Percentiles rank a stretch among this genome's conserved stretches.
phyloP scores from a whole-genome alignment of 2,329 filamentous ascomycete genomes.

The Alternaria arbusti region DNA sequence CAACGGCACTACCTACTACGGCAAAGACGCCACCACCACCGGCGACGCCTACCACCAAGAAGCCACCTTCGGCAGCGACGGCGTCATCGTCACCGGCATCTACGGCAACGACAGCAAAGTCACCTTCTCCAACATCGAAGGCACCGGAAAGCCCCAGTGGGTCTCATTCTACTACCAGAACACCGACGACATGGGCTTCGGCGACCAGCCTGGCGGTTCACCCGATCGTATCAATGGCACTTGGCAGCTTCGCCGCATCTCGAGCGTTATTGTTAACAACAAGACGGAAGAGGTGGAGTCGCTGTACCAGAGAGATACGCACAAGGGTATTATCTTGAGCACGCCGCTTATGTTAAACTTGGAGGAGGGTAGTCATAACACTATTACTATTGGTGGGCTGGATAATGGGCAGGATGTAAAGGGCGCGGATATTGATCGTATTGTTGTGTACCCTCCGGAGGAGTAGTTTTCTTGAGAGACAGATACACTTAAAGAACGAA shows the following conservation, averaged over 20 bases:
- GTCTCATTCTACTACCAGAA: slow-evolving; percentile 66
- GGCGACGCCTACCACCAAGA: slow-evolving; percentile 63
- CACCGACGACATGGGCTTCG: slow-evolving; percentile 67
- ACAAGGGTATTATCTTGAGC: slow-evolving; percentile 66
- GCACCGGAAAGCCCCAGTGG: slow-evolving; percentile 61
- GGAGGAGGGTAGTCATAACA: slow-evolving; percentile 63
- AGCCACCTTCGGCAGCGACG: slow-evolving; percentile 59
- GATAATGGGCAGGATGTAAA: slow-evolving; percentile 63
- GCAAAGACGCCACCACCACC: slow-evolving; percentile 53
- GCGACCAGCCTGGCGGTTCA: slow-evolving; percentile 59
- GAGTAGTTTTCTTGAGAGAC: slow-evolving; percentile 9
- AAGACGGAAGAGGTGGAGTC: slow-evolving; percentile 57
- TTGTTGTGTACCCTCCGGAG: slow-evolving; percentile 67
- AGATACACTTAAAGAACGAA: no score
- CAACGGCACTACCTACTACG: slow-evolving; percentile 57
- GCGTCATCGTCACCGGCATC: slow-evolving; percentile 59
- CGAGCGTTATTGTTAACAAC: slow-evolving; percentile 65
- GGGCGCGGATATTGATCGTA: slow-evolving; percentile 64
- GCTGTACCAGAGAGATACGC: slow-evolving; percentile 61
- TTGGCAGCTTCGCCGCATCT: slow-evolving; percentile 66
- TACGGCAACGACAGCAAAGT: slow-evolving; percentile 63
- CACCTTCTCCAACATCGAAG: slow-evolving; percentile 58
- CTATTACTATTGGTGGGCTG: slow-evolving; percentile 64
- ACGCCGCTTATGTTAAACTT: slow-evolving; percentile 63
- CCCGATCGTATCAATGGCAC: slow-evolving; percentile 66